A percentile compares a stretch with the other conserved stretches of the same genome.
Evolutionary conservation across 305 asterid species (phyloP).

Genomic region (Caryopteris hybrid): DNA sequence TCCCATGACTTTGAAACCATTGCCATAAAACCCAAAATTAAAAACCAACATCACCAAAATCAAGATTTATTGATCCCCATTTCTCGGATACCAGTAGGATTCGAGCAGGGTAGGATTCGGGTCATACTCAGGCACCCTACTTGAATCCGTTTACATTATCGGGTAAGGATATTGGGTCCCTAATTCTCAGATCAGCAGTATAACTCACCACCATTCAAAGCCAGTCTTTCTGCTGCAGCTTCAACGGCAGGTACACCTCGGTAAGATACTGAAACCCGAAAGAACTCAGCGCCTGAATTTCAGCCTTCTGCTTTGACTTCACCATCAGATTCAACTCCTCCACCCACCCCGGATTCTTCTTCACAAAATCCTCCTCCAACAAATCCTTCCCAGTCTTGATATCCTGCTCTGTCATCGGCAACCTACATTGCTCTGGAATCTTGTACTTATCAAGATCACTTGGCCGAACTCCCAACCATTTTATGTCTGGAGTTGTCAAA

Average conservation of each 20-base stretch:
- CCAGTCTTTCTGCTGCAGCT: constrained; percentile 92
- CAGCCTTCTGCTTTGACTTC: constrained; percentile 90
- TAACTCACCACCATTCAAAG: constrained; percentile 32
- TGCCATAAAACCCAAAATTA: too few relatives aligned
- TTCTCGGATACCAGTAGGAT: too few relatives aligned
- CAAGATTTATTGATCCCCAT: too few relatives aligned
- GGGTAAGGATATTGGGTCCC: too few relatives aligned
- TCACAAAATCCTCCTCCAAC: constrained; percentile 93
- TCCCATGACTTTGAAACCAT: too few relatives aligned
- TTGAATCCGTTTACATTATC: too few relatives aligned
- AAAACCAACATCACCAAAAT: too few relatives aligned
- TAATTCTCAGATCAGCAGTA: too few relatives aligned
- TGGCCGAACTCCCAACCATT: constrained; percentile 86
- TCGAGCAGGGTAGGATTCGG: too few relatives aligned
- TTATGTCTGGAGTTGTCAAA: constrained; percentile 78
- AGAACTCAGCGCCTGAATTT: constrained; percentile 90
- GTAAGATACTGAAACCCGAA: constrained; percentile 89
- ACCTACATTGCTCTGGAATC: constrained; percentile 78
- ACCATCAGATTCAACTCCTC: constrained; percentile 91
- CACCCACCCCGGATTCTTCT: constrained; percentile 93
- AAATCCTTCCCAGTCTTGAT: constrained; percentile 84
- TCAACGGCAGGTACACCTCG: constrained; percentile 85
- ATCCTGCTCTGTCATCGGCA: constrained; percentile 92
- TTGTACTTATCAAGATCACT: constrained; percentile 86
- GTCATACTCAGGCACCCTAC: too few relatives aligned